Evolutionary conservation across 805 yeast genomes (phyloP), one percentile per base, ranked within the genome.

Genomic region (Torulaspora maleeae): DNA sequence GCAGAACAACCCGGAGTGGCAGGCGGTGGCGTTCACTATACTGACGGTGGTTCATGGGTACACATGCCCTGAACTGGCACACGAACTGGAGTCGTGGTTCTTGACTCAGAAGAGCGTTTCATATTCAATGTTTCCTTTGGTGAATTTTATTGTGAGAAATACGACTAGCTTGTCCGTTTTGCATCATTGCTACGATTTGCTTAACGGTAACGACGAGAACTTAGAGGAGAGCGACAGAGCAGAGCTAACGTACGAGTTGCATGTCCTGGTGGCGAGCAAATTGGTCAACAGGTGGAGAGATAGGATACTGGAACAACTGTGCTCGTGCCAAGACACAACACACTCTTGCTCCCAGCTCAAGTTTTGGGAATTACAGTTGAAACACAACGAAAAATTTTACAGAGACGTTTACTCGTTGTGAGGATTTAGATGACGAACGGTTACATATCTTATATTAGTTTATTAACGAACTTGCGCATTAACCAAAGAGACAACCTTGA

Each of bases 391-490:
- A 41, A 53, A 52, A 38, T 49, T 55, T 43, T 53, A 56, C 46
- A 45, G 47, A 38, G 61, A 55, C 39, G 49, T 57, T 20, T 54
- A 55, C 44, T 34, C 52, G 28, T 33, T 36, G 27, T 42, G 24
- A 24, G 27, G 32, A 16, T 9, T 32, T 20, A 28, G 12, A 20
- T 28, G 17, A 25, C 36, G 28, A 33, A 38, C 30, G 44, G 38
- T 24, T 32, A 42, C 36, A 38, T 32, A 24, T 35, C 19, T 34
- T 17, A 5, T 34, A 9, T 11, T 13, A 17, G 27, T 10, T 19
- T 36, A 27, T 69, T 76, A 86, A 70, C 90, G 83, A 52, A 91
- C 97, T 52, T 76, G 75, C 42, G 96, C 98, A 58, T 75, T 73
- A 38, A 78, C 84, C 49, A 91, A 63, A 32, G 93, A 72, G 36